A percentile compares a stretch with the other conserved stretches of the same genome.
Evolutionary conservation across 192 early-diverging fungal species (phyloP).

Genomic region (Coemansia asiatica): DNA sequence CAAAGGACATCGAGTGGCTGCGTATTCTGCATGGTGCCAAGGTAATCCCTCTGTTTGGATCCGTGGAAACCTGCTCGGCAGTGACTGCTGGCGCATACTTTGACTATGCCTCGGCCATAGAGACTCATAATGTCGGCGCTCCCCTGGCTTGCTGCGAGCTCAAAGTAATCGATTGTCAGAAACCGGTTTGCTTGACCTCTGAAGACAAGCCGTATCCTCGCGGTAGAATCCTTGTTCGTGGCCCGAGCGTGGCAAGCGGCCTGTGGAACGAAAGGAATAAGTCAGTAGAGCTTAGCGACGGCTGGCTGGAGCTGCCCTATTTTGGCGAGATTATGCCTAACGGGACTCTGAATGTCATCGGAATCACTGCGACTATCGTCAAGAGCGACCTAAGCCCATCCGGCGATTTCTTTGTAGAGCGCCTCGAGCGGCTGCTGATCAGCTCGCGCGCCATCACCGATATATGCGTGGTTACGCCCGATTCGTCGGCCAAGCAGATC

Average conservation of each 20-base stretch:
- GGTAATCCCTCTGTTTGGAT: constrained; percentile 46
- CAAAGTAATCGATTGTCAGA: constrained; percentile 34
- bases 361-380: constrained; percentile 14
- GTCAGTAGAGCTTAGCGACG: constrained; percentile 14
- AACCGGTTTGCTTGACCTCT: constrained; percentile 3
- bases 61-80: constrained; percentile 18
- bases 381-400: constrained; percentile 19
- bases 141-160: constrained; percentile 54
- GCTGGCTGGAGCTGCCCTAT: constrained; percentile 38
- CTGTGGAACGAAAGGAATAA: constrained; percentile 38
- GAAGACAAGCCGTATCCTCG: constrained; percentile 42
- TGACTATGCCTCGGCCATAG: constrained; percentile 52
- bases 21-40: constrained; percentile 41
- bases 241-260: constrained; percentile 30
- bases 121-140: constrained; percentile 47
- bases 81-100: constrained; percentile 31
- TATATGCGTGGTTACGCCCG: constrained; percentile 21
- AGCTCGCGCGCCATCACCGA: constrained; percentile 33
- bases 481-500: constrained; percentile 7
- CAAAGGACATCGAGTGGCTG: constrained; percentile 46
- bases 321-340: constrained; percentile 45
- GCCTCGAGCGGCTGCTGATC: constrained; percentile 29
- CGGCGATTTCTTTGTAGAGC: constrained; percentile 24
- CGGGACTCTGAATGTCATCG: constrained; percentile 42
- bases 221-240: constrained; percentile 42